These are phyloP conservation scores for Pseudopyrenochaeta lycopersici DNA, from an alignment of 2,329 filamentous ascomycete species.

Conservation along the genomic window DNA sequence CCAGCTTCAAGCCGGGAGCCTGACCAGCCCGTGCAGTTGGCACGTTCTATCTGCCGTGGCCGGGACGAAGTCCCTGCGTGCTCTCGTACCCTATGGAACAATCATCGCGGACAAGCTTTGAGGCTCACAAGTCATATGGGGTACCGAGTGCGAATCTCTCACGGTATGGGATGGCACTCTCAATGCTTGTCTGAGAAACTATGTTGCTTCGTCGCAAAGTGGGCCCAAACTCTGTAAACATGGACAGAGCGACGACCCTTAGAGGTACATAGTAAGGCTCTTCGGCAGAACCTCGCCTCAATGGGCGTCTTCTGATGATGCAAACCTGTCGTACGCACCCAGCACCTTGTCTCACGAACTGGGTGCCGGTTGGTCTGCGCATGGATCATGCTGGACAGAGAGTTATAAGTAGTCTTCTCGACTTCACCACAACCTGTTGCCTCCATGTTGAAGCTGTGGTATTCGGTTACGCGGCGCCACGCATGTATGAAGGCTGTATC, in stretches of 20 bases:
- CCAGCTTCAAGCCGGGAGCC: neutral
- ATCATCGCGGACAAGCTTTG: neutral
- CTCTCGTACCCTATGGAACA: neutral
- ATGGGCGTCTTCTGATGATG: neutral
- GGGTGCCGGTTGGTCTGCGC: too few relatives aligned
- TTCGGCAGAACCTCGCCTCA: neutral
- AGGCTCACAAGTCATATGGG: neutral
- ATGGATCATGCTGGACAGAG: too few relatives aligned
- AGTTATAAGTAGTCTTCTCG: too few relatives aligned
- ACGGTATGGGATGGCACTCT: neutral
- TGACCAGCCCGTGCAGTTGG: neutral
- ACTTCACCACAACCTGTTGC: too few relatives aligned
- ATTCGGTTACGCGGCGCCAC: constrained; percentile 17
- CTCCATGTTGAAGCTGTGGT: constrained; percentile 7
- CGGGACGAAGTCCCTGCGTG: neutral
- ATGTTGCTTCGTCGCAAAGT: neutral
- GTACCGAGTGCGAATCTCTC: neutral
- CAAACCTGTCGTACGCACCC: neutral
- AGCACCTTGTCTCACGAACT: neutral
- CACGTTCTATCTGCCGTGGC: neutral
- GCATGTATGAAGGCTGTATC: constrained; percentile 22
- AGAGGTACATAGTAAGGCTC: neutral
- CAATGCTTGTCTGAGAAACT: neutral
- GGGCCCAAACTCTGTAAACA: too few relatives aligned
- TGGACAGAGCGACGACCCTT: too few relatives aligned